phyloP scores from a whole-genome alignment of 2,329 filamentous ascomycete genomes.

The Neopestalotiopsis sp. region DNA sequence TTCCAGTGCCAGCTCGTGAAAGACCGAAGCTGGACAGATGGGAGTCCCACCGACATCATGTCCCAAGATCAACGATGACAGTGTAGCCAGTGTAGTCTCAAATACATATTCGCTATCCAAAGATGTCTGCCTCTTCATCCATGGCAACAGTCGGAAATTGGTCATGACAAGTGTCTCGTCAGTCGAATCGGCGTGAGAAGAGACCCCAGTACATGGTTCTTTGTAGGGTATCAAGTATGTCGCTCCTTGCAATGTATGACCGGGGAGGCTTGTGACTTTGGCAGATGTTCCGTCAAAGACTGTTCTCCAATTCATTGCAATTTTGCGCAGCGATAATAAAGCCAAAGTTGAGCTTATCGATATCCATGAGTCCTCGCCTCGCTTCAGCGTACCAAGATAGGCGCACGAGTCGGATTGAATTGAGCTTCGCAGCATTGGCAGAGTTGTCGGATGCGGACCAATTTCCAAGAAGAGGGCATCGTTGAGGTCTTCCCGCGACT shows the following conservation, averaged over 20 bases:
- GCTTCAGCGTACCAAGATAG: slow-evolving; percentile 19
- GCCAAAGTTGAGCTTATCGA: slow-evolving; percentile 19
- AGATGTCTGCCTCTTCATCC: slow-evolving; percentile 14
- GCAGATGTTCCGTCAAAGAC: slow-evolving; percentile 20
- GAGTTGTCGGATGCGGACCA: slow-evolving; percentile 18
- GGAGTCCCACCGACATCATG: slow-evolving; percentile 20
- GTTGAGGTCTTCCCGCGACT: neutral
- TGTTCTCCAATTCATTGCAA: slow-evolving; percentile 13
- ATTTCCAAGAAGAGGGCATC: slow-evolving; percentile 18
- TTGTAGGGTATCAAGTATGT: slow-evolving; percentile 13
- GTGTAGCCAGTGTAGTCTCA: slow-evolving; percentile 6
- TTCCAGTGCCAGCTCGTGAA: slow-evolving; percentile 19
- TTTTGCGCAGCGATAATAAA: slow-evolving; percentile 14
- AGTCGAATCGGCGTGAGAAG: neutral
- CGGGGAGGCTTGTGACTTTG: slow-evolving; percentile 20
- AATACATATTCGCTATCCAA: slow-evolving; percentile 7
- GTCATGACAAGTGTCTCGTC: neutral
- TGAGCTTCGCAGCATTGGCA: slow-evolving; percentile 20
- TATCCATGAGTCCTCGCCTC: slow-evolving; percentile 16
- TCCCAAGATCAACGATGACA: slow-evolving; percentile 11
- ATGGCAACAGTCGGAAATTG: slow-evolving; percentile 9
- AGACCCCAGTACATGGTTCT: neutral
- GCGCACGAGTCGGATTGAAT: slow-evolving; percentile 12
- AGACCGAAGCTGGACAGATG: slow-evolving; percentile 20
- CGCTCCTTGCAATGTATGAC: slow-evolving; percentile 16